phyloP scores from a whole-genome alignment of 257 asterid species.

The Schizonepeta tenuifolia region DNA sequence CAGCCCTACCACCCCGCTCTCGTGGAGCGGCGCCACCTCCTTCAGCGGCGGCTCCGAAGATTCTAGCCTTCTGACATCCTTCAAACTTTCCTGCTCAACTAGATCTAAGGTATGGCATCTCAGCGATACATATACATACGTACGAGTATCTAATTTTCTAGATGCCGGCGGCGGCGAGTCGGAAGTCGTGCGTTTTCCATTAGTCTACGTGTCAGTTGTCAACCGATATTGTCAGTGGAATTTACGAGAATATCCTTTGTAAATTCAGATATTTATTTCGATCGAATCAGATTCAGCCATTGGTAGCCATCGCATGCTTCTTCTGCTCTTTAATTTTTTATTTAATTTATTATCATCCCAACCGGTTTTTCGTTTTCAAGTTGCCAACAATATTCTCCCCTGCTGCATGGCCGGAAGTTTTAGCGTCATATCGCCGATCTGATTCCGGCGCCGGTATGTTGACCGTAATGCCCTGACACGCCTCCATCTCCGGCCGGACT shows the following conservation, averaged over 20 bases:
- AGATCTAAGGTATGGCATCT: slow-evolving; percentile 69
- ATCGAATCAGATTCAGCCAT: slow-evolving; percentile 49
- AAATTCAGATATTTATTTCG: slow-evolving; percentile 39
- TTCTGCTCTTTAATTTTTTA: background rate
- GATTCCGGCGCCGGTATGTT: slow-evolving; percentile 31
- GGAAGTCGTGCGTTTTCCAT: slow-evolving; percentile 22
- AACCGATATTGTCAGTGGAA: slow-evolving; percentile 25
- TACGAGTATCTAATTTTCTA: background rate
- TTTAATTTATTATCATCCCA: background rate
- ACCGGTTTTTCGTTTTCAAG: slow-evolving; percentile 24
- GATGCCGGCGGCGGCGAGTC: slow-evolving; percentile 34
- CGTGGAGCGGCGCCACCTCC: slow-evolving; percentile 66
- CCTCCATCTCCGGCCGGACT: slow-evolving; percentile 6
- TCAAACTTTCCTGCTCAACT: slow-evolving; percentile 34
- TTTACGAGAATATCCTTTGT: slow-evolving; percentile 45
- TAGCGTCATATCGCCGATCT: too few species aligned
- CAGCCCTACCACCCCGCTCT: slow-evolving; percentile 80
- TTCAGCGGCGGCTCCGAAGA: slow-evolving; percentile 68
- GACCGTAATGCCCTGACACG: slow-evolving; percentile 39
- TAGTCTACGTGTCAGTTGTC: slow-evolving; percentile 41
- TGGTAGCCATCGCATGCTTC: slow-evolving; percentile 27
- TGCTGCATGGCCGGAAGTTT: slow-evolving; percentile 33
- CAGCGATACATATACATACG: background rate
- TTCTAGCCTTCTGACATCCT: slow-evolving; percentile 36
- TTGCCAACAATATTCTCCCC: slow-evolving; percentile 30